phyloP scores from a whole-genome alignment of 768 basidiomycete species.

The Mycena vulgaris region DNA sequence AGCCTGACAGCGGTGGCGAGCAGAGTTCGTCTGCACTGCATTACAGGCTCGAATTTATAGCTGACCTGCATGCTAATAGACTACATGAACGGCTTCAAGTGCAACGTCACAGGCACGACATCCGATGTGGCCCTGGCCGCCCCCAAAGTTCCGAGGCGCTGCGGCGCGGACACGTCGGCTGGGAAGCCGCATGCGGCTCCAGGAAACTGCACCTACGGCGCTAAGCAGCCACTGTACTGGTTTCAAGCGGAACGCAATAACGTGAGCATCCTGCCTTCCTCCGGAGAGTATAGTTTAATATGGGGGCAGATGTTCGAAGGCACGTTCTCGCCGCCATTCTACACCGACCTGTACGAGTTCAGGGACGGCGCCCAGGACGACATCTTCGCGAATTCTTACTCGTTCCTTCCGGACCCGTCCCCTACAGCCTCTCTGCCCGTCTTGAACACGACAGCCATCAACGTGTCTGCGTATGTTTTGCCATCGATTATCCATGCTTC shows the following conservation, averaged over 20 bases:
- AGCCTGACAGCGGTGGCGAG: slow-evolving; percentile 71
- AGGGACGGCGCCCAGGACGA: slow-evolving; percentile 80
- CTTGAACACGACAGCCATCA: slow-evolving; percentile 31
- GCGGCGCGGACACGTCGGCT: slow-evolving; percentile 70
- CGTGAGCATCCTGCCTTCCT: slow-evolving; percentile 54
- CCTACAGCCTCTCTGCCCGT: slow-evolving; percentile 58
- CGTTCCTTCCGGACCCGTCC: slow-evolving; percentile 60
- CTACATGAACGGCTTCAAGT: slow-evolving; percentile 85
- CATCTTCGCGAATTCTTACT: slow-evolving; percentile 76
- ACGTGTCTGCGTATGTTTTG: background rate
- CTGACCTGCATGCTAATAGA: too few relatives aligned
- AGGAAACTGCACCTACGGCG: slow-evolving; percentile 81
- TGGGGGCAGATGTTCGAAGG: slow-evolving; percentile 74
- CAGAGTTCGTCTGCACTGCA: slow-evolving; percentile 64
- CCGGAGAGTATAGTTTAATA: background rate
- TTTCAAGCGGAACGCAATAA: slow-evolving; percentile 74
- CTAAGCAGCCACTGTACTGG: slow-evolving; percentile 80
- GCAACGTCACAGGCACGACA: slow-evolving; percentile 69
- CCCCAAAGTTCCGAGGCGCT: slow-evolving; percentile 74
- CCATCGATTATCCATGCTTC: background rate
- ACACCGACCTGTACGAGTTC: slow-evolving; percentile 81
- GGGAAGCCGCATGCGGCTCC: slow-evolving; percentile 59
- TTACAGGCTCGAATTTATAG: too few relatives aligned
- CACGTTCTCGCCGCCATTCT: slow-evolving; percentile 73
- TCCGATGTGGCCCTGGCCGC: slow-evolving; percentile 68